Evolutionary conservation across 2,329 filamentous ascomycete genomes (phyloP).

Genomic region (Grosmannia huntii): DNA sequence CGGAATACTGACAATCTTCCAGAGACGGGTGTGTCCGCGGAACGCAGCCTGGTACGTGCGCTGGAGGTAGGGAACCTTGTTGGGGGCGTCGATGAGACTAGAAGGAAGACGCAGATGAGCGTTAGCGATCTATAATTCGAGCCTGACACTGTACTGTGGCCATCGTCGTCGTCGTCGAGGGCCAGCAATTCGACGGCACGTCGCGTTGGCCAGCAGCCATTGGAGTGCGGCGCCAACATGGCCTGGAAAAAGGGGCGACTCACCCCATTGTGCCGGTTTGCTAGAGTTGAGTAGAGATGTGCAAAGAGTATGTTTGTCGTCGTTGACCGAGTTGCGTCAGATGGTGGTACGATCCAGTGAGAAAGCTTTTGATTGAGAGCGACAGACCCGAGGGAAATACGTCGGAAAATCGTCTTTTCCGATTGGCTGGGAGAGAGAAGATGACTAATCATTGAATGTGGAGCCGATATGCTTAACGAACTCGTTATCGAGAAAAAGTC

Average conservation of each 20-base stretch:
- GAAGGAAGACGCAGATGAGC: conserved; percentile 2
- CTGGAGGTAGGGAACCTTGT: conserved; percentile 66
- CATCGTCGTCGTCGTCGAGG: not conserved
- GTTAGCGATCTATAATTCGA: conserved; percentile 15
- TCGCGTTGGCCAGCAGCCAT: not conserved
- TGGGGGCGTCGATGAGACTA: conserved; percentile 57
- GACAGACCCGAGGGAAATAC: conserved; percentile 6
- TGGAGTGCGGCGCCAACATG: not conserved
- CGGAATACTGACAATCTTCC: conserved; percentile 60
- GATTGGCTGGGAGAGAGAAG: conserved; percentile 4
- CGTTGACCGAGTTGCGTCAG: conserved; percentile 1
- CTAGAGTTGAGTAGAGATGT: conserved; percentile 1
- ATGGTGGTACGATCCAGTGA: conserved; percentile 11
- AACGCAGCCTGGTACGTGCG: conserved; percentile 62
- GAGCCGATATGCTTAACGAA: not conserved
- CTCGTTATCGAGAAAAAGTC: not conserved
- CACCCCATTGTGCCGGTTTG: conserved; percentile 13
- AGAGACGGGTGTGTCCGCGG: conserved; percentile 54
- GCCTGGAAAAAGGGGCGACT: not conserved
- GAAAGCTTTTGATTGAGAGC: conserved; percentile 10
- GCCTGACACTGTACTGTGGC: no score
- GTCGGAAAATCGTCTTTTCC: conserved; percentile 11
- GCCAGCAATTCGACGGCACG: not conserved
- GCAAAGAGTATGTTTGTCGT: conserved; percentile 3
- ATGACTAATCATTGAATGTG: conserved; percentile 7